Evolutionary conservation across 2,329 filamentous ascomycete genomes (phyloP).

Genomic region (Gremmenia infestans): DNA sequence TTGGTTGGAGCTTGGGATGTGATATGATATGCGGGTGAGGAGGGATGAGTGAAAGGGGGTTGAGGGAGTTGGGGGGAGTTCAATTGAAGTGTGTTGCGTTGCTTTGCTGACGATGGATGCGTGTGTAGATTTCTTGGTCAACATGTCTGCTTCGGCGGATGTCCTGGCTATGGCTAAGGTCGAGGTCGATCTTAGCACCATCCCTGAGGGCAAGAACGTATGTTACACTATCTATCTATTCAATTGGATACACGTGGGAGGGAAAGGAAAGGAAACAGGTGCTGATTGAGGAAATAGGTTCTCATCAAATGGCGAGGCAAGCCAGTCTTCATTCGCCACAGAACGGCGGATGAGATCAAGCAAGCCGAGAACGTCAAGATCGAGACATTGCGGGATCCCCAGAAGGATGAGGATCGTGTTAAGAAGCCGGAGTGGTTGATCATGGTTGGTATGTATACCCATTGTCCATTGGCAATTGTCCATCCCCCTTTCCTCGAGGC

Average conservation of each 20-base stretch:
- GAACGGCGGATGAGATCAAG: conserved; percentile 86
- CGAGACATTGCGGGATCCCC: conserved; percentile 80
- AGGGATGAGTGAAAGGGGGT: neutral
- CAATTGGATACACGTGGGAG: conserved; percentile 1
- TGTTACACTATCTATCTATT: conserved; percentile 33
- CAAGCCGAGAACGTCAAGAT: conserved; percentile 88
- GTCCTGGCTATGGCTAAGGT: conserved; percentile 99
- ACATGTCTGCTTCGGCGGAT: conserved; percentile 99
- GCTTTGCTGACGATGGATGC: conserved; percentile 16
- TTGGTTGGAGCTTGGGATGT: neutral
- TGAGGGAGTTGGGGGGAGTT: neutral
- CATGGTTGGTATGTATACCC: conserved; percentile 72
- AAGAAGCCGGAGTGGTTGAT: conserved; percentile 98
- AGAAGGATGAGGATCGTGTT: conserved; percentile 86
- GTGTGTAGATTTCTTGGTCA: conserved; percentile 88
- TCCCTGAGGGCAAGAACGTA: conserved; percentile 99
- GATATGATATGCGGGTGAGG: neutral
- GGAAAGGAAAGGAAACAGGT: neutral
- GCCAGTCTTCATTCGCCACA: conserved; percentile 99
- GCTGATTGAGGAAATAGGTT: conserved; percentile 50
- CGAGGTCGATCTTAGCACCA: conserved; percentile 85
- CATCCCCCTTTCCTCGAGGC: conserved; percentile 19
- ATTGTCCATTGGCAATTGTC: neutral
- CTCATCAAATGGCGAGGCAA: conserved; percentile 99
- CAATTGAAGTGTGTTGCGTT: conserved; percentile 16